Evolutionary conservation across 2,329 filamentous ascomycete genomes (phyloP).

Genomic region (Phoma sp.): DNA sequence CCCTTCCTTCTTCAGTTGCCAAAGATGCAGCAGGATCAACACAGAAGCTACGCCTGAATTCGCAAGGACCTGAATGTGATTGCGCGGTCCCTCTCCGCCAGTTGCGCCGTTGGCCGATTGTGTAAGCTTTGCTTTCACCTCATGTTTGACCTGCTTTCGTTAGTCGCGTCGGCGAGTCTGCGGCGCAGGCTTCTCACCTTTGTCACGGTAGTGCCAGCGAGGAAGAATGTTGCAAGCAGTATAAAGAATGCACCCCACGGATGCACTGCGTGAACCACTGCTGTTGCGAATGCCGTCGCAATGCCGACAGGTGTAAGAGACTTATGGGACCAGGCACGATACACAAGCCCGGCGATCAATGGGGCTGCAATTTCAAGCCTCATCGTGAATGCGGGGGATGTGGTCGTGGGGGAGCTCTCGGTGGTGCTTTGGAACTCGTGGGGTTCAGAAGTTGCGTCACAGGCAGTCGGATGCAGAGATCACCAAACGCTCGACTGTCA

Average conservation of each 20-base stretch:
- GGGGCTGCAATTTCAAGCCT: conserved; percentile 41
- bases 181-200: conserved; percentile 63
- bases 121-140: conserved; percentile 83
- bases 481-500: background rate
- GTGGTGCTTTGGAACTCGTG: conserved; percentile 21
- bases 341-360: conserved; percentile 48
- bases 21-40: conserved; percentile 61
- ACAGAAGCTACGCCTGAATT: conserved; percentile 84
- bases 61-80: conserved; percentile 86
- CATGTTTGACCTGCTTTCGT: conserved; percentile 75
- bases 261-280: conserved; percentile 83
- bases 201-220: conserved; percentile 82
- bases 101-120: conserved; percentile 74
- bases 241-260: conserved; percentile 93
- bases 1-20: conserved; percentile 51
- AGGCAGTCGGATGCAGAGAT: conserved; percentile 1
- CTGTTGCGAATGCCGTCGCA: conserved; percentile 74
- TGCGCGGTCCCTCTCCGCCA: conserved; percentile 83
- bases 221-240: conserved; percentile 83
- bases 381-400: conserved; percentile 30
- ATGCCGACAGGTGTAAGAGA: conserved; percentile 82
- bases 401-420: conserved; percentile 12
- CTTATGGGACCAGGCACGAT: conserved; percentile 50
- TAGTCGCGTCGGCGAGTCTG: background rate
- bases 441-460: conserved; percentile 21